phyloP scores from a whole-genome alignment of 441 rosid genomes.

The Corymbia citriodora region DNA sequence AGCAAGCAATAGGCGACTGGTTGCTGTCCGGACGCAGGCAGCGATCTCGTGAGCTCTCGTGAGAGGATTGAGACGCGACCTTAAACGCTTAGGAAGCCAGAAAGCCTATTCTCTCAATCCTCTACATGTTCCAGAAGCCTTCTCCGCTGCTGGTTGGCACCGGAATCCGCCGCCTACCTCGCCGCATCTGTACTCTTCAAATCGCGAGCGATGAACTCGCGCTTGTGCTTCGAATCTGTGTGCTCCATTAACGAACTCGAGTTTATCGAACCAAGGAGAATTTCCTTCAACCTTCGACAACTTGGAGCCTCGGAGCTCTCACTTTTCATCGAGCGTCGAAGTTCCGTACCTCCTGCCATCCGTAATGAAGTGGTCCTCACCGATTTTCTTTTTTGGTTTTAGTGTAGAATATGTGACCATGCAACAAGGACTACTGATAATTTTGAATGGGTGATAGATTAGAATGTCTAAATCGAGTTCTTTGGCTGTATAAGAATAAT shows the following conservation, averaged over 20 bases:
- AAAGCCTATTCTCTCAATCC: background rate
- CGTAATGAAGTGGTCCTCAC: too few relatives aligned
- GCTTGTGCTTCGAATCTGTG: fast-evolving
- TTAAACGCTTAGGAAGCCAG: background rate
- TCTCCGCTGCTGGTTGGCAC: background rate
- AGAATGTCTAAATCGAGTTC: background rate
- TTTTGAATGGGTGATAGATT: background rate
- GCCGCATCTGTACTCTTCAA: background rate
- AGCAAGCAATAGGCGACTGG: background rate
- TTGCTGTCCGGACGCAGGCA: background rate
- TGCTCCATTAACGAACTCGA: background rate
- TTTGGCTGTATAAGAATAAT: background rate
- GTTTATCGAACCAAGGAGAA: background rate
- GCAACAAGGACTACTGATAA: too few relatives aligned
- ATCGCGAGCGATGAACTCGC: background rate
- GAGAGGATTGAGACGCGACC: background rate
- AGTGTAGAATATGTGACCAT: too few relatives aligned
- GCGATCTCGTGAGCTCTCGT: background rate
- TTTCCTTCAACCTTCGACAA: too few relatives aligned
- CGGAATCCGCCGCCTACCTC: background rate
- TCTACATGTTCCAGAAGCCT: background rate
- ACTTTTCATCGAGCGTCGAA: background rate
- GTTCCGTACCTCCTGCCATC: background rate
- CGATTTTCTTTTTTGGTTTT: too few relatives aligned
- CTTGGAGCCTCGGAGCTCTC: too few relatives aligned